Percentiles rank a stretch among this genome's conserved stretches.
Conservation (phyloP, 1,139 yeast species). For the Petasospora fabianii region DNA sequence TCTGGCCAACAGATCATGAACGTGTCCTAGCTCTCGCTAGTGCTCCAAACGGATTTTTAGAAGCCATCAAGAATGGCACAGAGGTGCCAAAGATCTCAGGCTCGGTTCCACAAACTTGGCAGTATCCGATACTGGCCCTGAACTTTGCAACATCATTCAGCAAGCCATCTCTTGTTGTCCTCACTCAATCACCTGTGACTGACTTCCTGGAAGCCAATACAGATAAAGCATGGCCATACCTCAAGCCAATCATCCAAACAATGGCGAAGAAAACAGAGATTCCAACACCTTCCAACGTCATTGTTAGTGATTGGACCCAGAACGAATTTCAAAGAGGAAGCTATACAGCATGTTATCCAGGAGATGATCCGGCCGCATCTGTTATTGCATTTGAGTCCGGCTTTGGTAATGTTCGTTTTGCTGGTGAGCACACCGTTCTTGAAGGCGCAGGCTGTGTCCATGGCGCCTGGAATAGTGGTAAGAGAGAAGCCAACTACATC, state of each 20-base stretch:
- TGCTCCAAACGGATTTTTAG: constrained; percentile 27
- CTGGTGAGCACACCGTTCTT: constrained; percentile 77
- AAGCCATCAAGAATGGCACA: constrained; percentile 10
- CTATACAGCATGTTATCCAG: constrained; percentile 63
- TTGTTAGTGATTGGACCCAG: constrained; percentile 64
- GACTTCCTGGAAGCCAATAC: constrained; percentile 42
- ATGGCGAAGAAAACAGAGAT: constrained; percentile 22
- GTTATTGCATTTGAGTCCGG: constrained; percentile 56
- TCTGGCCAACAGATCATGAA: constrained; percentile 59
- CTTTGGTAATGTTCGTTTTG: constrained; percentile 61
- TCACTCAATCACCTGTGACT: constrained; percentile 72
- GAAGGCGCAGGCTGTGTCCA: constrained; percentile 87
- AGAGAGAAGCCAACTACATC: constrained; percentile 56
- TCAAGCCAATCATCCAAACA: constrained; percentile 39
- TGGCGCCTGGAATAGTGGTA: constrained; percentile 72
- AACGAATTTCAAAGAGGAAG: constrained; percentile 73
- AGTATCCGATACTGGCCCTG: constrained; percentile 49
- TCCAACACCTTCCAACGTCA: constrained; percentile 48
- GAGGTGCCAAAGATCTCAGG: constrained; percentile 5
- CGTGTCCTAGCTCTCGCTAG: constrained; percentile 47
- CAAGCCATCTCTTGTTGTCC: constrained; percentile 49
- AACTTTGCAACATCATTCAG: constrained; percentile 39
- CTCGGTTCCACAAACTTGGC: constrained; percentile 36
- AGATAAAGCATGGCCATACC: constrained; percentile 38
- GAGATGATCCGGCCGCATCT: constrained; percentile 62